Evolutionary conservation across 2,329 filamentous ascomycete species (phyloP).

Genomic region (Pseudofabraea citricarpa): DNA sequence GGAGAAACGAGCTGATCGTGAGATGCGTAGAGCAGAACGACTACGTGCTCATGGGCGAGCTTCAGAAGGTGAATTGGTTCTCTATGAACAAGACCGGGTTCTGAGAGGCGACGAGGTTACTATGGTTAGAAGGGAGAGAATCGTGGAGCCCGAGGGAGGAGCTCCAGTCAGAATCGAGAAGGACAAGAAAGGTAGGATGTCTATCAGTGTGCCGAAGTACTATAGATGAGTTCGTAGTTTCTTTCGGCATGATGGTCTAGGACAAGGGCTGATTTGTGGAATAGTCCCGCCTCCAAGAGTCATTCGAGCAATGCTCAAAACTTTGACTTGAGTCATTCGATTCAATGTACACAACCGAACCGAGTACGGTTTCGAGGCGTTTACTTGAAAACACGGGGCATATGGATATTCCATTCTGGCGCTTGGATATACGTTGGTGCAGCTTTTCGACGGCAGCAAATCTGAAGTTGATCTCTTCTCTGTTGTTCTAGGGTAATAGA

Average conservation of each 20-base stretch:
- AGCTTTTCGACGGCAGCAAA: neutral
- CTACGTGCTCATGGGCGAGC: constrained; percentile 53
- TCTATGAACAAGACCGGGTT: constrained; percentile 49
- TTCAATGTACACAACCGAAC: neutral
- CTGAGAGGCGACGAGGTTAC: constrained; percentile 47
- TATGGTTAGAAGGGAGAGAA: constrained; percentile 44
- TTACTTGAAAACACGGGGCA: neutral
- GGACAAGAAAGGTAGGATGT: constrained; percentile 95
- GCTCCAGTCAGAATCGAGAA: constrained; percentile 64
- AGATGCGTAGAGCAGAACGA: constrained; percentile 40
- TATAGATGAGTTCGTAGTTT: constrained; percentile 46
- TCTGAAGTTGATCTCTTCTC: neutral
- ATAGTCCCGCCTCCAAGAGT: constrained; percentile 59
- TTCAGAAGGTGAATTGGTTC: constrained; percentile 56
- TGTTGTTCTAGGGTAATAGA: constrained; percentile 1
- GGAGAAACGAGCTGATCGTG: constrained; percentile 45
- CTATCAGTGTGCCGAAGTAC: constrained; percentile 69
- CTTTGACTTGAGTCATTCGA: constrained; percentile 49
- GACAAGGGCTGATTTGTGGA: constrained; percentile 16
- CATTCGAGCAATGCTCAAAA: constrained; percentile 66
- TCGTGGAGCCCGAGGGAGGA: constrained; percentile 53
- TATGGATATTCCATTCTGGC: neutral
- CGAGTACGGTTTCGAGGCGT: too few species aligned
- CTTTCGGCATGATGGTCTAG: constrained; percentile 4
- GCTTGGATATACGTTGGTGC: neutral